Evolutionary conservation across 306 rosid species (phyloP), one percentile per base, ranked within the genome.

Genomic region (Adenanthera pavonina): DNA sequence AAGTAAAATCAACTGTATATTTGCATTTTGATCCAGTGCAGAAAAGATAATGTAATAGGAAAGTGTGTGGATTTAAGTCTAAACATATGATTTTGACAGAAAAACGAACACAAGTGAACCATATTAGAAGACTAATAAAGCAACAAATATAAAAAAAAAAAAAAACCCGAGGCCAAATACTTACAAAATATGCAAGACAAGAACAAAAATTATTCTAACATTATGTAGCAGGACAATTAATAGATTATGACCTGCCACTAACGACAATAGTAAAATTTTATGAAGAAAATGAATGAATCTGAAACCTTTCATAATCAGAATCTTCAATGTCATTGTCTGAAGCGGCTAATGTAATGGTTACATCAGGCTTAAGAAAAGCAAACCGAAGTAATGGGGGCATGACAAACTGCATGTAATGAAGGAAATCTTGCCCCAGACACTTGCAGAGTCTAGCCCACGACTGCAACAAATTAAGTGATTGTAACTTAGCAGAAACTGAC

Each of bases 371-470:
- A 72, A 95, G 97, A 76, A 94, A 90, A 59, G 99, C 99, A 86
- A 98, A 95, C 60, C 76, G 95, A 88, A 95, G 95, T 87, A 95
- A 76, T 25, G 99, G 98, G 35, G 99, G 99, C 99, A 95, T 95
- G 77, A 95, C 98, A 87, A 95, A 94, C 52, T 88, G 89, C 99
- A 95, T 93, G 84, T 93, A 95, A 20, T 98, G 99, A 67, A 95
- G 99, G 84, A 95, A 95, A 87, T 95, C 99, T 91, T 95, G 99
- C 62, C 99, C 97, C 78, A 95, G 91, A 74, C 98, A 95, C 87
- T 95, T 93, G 89, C 99, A 95, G 62, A 95, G 99, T 79, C 99
- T 86, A 43, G 99, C 98, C 99, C 99, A 95, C 60, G 99, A 97
- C 99, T 95, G 75, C 54, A 78, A 38, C 52, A 84, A 67, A 71